Base-by-base conservation (phyloP, 1,284 basidiomycete species). In the Cryptococcus wingfieldii region DNA sequence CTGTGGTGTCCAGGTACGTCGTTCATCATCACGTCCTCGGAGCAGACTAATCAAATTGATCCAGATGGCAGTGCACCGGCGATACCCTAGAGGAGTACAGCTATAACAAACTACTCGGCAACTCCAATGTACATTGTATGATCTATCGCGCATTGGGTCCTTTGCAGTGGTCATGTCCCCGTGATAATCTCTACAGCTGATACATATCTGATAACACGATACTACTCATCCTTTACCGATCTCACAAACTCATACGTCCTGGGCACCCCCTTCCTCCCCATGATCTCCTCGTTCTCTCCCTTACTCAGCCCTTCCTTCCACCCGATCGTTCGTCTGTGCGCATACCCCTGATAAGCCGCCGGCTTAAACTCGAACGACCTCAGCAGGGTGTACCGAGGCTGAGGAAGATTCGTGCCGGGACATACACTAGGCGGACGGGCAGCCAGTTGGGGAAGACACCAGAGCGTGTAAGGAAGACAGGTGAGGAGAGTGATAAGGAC, bases 291-390 rank as follows among this genome's bases (percentile, higher is more conserved):
- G 54, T 78, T 78, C 50, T 54, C 58, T n/a, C 43, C 60, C 56
- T 70, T 73, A 28, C 68, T 71, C 31, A 73, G 51, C 0, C 75
- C 75, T 50, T 78, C 78, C 52, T 79, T 77, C 67, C 73, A 81
- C 1, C 93, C 93, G 63, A 94, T 88, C 1, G 94, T 97, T 82
- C 95, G 87, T 12, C 90, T 80, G 76, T 98, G 94, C 62, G 86
- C 86, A 67, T 97, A 98, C 0, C 89, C 91, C 48, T 82, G 82
- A 84, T 90, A 98, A 0, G 79, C 69, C 13, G 73, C 74, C 27
- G 89, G 81, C 46, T 85, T 79, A 67, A 98, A 98, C 25, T 79
- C 81, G 72, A 95, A 97, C 1, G 90, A 93, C 25, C 91, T 82
- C 47, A 93, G 77, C 5, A 90, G 80, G 3, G 78, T 82, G 70